Conservation (phyloP, 1,284 basidiomycete species). For the Salmacisia buchloeana region DNA sequence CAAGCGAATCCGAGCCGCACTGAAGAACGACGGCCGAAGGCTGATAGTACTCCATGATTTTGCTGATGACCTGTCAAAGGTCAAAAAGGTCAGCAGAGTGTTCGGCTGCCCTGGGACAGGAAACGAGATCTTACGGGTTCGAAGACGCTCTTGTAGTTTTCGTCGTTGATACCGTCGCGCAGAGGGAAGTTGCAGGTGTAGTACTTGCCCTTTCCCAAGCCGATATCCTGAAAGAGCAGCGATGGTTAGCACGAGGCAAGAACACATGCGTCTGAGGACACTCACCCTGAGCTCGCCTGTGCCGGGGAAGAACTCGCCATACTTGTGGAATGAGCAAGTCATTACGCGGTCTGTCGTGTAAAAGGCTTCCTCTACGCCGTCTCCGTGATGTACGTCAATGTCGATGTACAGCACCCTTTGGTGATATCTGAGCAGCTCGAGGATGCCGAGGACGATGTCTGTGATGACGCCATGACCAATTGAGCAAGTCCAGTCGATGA, state of each 20-base stretch:
- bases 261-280: conserved; percentile 8
- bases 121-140: conserved; percentile 66
- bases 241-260: background rate
- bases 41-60: conserved; percentile 93
- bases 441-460: conserved; percentile 95
- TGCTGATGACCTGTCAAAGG: conserved; percentile 70
- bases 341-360: conserved; percentile 98
- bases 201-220: conserved; percentile 66
- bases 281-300: conserved; percentile 87
- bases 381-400: conserved; percentile 97
- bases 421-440: conserved; percentile 91
- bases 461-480: no score
- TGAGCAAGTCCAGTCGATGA: no score
- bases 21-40: conserved; percentile 95
- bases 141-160: conserved; percentile 90
- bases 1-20: conserved; percentile 96
- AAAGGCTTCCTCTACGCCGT: conserved; percentile 98
- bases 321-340: conserved; percentile 98
- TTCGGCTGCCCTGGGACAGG: background rate
- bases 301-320: conserved; percentile 98
- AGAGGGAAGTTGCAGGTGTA: conserved; percentile 93
- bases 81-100: background rate
- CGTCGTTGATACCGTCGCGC: conserved; percentile 91
- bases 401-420: conserved; percentile 94
- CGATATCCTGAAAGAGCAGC: conserved; percentile 62